A percentile compares a stretch with the other conserved stretches of the same genome.
Conservation (phyloP, 1,139 yeast species). For the Yamadazyma friedrichii region DNA sequence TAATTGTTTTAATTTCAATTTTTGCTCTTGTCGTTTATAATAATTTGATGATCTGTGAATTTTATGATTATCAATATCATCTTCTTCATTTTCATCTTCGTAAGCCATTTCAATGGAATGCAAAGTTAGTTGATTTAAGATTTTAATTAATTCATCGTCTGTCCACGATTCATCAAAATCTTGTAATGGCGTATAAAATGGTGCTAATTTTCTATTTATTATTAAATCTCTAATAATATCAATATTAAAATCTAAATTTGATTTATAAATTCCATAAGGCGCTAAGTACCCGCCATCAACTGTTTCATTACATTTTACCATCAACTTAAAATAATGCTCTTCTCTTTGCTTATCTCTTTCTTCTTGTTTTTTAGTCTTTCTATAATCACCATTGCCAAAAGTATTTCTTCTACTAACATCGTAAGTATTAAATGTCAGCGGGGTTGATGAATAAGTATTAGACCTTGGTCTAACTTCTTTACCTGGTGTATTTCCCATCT, state of each 20-base stretch:
- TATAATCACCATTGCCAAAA: constrained; percentile 19
- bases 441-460: constrained; percentile 8
- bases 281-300: constrained; percentile 84
- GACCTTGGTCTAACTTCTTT: constrained; percentile 17
- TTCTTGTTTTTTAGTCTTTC: constrained; percentile 32
- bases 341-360: constrained; percentile 56
- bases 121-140: constrained; percentile 52
- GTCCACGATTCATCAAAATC: constrained; percentile 78
- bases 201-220: constrained; percentile 64
- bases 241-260: constrained; percentile 72
- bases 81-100: constrained; percentile 54
- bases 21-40: constrained; percentile 55
- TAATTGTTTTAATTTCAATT: constrained; percentile 48
- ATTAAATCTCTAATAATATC: constrained; percentile 69
- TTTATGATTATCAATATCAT: constrained; percentile 56
- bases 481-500: constrained; percentile 18
- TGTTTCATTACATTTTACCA: constrained; percentile 57
- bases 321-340: constrained; percentile 52
- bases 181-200: constrained; percentile 86
- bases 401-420: constrained; percentile 12
- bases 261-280: constrained; percentile 82
- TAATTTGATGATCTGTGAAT: constrained; percentile 51
- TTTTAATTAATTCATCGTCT: constrained; percentile 63
- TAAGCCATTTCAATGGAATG: constrained; percentile 62
- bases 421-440: constrained; percentile 1